Conservation (phyloP, 78 protist species). For the Planoprotostelium fungivorum region DNA sequence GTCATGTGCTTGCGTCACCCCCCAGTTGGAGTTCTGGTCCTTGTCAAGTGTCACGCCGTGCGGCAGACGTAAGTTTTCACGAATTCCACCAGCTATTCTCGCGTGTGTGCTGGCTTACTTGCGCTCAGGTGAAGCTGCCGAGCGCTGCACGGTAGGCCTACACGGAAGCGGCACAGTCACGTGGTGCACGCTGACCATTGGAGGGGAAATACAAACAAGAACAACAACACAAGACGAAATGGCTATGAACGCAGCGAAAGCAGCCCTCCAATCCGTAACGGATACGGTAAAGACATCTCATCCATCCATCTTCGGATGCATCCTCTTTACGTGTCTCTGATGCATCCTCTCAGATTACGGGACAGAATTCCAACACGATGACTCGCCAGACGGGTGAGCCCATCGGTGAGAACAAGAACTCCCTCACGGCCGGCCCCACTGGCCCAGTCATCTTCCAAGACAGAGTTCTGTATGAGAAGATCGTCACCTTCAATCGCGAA, state of each 20-base stretch:
- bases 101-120: no score
- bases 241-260: neutral
- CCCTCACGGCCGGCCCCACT: slow-evolving; percentile 56
- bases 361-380: neutral
- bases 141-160: no score
- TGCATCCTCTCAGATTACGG: no score
- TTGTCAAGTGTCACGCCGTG: no score
- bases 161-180: no score
- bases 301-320: neutral
- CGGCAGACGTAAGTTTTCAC: no score
- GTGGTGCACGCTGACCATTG: no score
- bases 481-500: slow-evolving; percentile 71
- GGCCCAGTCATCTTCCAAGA: slow-evolving; percentile 81
- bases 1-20: no score
- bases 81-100: no score
- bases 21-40: no score
- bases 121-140: no score
- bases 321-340: neutral
- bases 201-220: no score
- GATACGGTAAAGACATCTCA: neutral
- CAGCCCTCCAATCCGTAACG: neutral
- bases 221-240: neutral
- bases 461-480: slow-evolving; percentile 46
- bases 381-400: slow-evolving; percentile 35
- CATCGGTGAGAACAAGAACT: slow-evolving; percentile 38